phyloP scores from a whole-genome alignment of 1,139 yeast genomes.

The Suhomyces bokatorum region DNA sequence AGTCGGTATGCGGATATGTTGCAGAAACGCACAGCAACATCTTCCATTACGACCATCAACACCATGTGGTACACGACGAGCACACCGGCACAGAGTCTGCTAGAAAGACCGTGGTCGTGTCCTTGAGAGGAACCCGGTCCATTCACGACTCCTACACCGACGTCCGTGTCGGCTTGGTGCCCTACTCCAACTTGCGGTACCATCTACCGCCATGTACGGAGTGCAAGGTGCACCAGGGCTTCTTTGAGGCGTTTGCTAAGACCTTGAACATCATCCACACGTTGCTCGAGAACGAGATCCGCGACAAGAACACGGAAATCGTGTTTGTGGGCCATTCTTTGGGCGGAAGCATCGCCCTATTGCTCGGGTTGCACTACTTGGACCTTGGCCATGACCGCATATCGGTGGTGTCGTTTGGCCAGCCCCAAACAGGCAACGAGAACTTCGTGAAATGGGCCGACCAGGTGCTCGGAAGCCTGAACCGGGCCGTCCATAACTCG shows the following conservation, averaged over 20 bases:
- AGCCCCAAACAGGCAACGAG: slow-evolving; percentile 49
- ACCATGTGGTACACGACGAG: background rate
- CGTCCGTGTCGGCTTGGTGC: slow-evolving; percentile 41
- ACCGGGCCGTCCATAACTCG: slow-evolving; percentile 21
- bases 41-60: slow-evolving; percentile 19
- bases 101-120: slow-evolving; percentile 39
- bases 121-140: slow-evolving; percentile 51
- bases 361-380: slow-evolving; percentile 40
- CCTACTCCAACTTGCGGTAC: slow-evolving; percentile 29
- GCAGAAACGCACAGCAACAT: slow-evolving; percentile 36
- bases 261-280: slow-evolving; percentile 33
- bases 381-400: slow-evolving; percentile 37
- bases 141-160: slow-evolving; percentile 49
- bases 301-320: slow-evolving; percentile 33
- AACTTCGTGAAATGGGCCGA: slow-evolving; percentile 44
- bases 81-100: background rate
- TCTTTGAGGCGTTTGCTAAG: slow-evolving; percentile 33
- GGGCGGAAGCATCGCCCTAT: slow-evolving; percentile 50
- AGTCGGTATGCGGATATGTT: slow-evolving; percentile 41
- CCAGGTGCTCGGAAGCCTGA: slow-evolving; percentile 30
- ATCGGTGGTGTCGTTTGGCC: slow-evolving; percentile 50
- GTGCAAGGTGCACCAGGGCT: slow-evolving; percentile 53
- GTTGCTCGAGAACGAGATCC: slow-evolving; percentile 27
- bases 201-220: slow-evolving; percentile 32
- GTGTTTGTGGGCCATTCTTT: slow-evolving; percentile 51